Percentiles rank a stretch among this genome's conserved stretches.
Conservation (phyloP, 2,329 filamentous ascomycete species). For the Talaromyces sp. region DNA sequence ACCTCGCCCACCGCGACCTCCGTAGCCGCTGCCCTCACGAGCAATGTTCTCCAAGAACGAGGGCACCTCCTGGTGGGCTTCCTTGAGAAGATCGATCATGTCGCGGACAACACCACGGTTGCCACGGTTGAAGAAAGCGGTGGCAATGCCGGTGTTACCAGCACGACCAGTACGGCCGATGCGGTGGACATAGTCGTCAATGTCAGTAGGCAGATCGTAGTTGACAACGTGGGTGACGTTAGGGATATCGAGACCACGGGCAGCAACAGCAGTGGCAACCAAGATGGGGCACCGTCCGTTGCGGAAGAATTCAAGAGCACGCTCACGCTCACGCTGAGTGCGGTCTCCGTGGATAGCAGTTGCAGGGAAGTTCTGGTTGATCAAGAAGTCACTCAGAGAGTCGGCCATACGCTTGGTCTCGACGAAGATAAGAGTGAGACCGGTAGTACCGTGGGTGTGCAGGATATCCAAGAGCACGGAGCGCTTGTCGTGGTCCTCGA, state of each 20-base stretch:
- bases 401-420: conserved; percentile 99
- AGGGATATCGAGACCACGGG: conserved; percentile 84
- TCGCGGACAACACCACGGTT: conserved; percentile 97
- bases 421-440: conserved; percentile 94
- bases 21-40: conserved; percentile 79
- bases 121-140: conserved; percentile 99
- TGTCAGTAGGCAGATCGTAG: conserved; percentile 98
- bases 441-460: conserved; percentile 76
- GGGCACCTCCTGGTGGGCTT: conserved; percentile 96
- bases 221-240: conserved; percentile 98
- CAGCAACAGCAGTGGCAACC: conserved; percentile 93
- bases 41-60: conserved; percentile 94
- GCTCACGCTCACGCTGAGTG: conserved; percentile 97
- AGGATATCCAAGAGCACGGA: conserved; percentile 96
- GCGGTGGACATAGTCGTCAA: conserved; percentile 97
- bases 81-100: conserved; percentile 94
- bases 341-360: conserved; percentile 98
- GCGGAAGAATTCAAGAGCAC: conserved; percentile 95
- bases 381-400: conserved; percentile 92
- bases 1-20: conserved; percentile 67
- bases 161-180: conserved; percentile 99
- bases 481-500: conserved; percentile 95
- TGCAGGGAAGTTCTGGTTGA: conserved; percentile 97
- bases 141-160: conserved; percentile 96
- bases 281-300: conserved; percentile 92